Evolutionary conservation across 129 eudicot species (phyloP).

Genomic region (Mikania micrantha): DNA sequence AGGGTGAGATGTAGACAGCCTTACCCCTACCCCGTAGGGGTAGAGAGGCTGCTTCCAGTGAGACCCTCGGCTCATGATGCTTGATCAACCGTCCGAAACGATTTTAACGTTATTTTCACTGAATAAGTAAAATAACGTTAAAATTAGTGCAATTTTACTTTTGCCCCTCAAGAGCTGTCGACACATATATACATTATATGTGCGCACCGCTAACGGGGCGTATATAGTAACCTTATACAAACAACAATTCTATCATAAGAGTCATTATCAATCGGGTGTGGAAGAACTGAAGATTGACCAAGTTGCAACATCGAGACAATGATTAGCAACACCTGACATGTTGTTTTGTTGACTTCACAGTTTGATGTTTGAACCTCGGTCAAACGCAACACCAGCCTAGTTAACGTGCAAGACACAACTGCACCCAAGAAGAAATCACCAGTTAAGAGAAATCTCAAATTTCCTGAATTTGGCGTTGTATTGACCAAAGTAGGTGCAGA

Average conservation of each 20-base stretch:
- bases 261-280: constrained; percentile 93
- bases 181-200: no score
- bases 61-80: no score
- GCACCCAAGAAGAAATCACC: constrained; percentile 97
- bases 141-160: no score
- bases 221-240: constrained; percentile 67
- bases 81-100: no score
- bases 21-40: no score
- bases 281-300: constrained; percentile 80
- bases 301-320: constrained; percentile 80
- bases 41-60: no score
- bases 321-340: constrained; percentile 46
- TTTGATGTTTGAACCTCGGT: constrained; percentile 79
- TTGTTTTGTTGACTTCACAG: constrained; percentile 59
- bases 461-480: constrained; percentile 57
- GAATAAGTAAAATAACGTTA: no score
- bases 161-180: no score
- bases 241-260: constrained; percentile 69
- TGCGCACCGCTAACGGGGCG: no score
- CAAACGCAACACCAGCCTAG: constrained; percentile 73
- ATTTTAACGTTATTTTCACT: no score
- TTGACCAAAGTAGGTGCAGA: constrained; percentile 64
- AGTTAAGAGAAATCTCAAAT: constrained; percentile 76
- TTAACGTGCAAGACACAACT: constrained; percentile 73
- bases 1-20: no score